These are phyloP conservation scores for Puccinia polysora DNA, from an alignment of 1,284 basidiomycete species.

Conservation along the genomic window DNA sequence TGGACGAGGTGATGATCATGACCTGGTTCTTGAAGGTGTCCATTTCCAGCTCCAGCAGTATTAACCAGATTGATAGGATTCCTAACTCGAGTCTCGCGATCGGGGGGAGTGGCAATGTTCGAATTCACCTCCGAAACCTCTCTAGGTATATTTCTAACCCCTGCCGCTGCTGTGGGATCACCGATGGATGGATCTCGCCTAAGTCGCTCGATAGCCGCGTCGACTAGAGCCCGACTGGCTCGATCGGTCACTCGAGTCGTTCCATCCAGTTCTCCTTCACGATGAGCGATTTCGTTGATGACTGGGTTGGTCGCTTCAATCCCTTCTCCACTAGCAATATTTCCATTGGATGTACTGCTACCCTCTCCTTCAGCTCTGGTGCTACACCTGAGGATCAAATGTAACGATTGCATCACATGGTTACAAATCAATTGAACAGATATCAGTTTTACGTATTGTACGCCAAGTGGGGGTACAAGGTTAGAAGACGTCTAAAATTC, in stretches of 20 bases:
- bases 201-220: slow-evolving; percentile 40
- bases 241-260: background rate
- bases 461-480: too few relatives aligned
- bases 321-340: background rate
- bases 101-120: slow-evolving; percentile 33
- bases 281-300: background rate
- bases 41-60: background rate
- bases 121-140: background rate
- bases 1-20: slow-evolving; percentile 1
- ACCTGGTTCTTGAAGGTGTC: background rate
- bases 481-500: too few relatives aligned
- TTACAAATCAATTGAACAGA: too few relatives aligned
- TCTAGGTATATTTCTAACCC: background rate
- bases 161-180: background rate
- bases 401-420: too few relatives aligned
- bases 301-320: background rate
- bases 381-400: slow-evolving; percentile 14
- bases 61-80: background rate
- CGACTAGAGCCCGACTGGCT: slow-evolving; percentile 20
- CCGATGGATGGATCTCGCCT: background rate
- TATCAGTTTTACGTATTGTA: too few relatives aligned
- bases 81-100: slow-evolving; percentile 18
- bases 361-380: slow-evolving; percentile 26
- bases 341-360: background rate
- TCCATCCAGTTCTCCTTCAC: background rate